Evolutionary conservation across 2,329 filamentous ascomycete species (phyloP), one percentile per base, ranked within the genome.

Genomic region (Venturiaceae sp.): DNA sequence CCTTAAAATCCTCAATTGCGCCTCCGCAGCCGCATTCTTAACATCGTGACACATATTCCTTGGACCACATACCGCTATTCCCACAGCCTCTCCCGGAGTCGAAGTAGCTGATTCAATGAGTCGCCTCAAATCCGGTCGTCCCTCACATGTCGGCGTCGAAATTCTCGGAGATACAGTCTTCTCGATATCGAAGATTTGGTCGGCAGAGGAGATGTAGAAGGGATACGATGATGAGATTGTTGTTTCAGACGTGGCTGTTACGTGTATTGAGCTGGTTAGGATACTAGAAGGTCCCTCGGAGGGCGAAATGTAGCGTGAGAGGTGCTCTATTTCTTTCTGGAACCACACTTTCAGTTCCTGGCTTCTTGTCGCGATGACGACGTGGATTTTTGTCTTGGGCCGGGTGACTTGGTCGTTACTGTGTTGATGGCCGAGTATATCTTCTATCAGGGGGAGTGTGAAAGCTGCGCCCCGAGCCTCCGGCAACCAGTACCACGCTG

Each of bases 11-110:
- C 21, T 33, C 9, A 4, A 13, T 52, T 63, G 58, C 52, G 47
- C 60, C 33, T 58, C 44, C 16, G 62, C 60, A 16, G 54, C 58
- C 16, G 60, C 61, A 32, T 62, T 62, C 21, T 57, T 23, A 9
- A 63, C 61, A 58, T 62, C 56, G 33, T 59, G 57, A 33, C 59
- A 33, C 59, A 62, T 59, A 9, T 23, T 46, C 2, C 32, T 39
- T 2, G 62, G 61, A 1, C 61, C 39, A 8, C 19, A 44, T 9
- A 23, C n/a, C 19, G 39, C 39, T 21, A 44, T 44, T 21, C 39
- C 39, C 6, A 44, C n/a, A 23, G 19, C 23, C 23, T 44, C 39
- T 6, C n/a, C 39, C 13, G 21, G 39, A 3, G 13, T 21, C 2
- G 39, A 44, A 8, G 19, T 44, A 8, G 39, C 39, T 3, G 5